Percentiles rank a stretch among this genome's conserved stretches.
phyloP scores from a whole-genome alignment of 352 stramenopile genomes.

The Pythium aphanidermatum region DNA sequence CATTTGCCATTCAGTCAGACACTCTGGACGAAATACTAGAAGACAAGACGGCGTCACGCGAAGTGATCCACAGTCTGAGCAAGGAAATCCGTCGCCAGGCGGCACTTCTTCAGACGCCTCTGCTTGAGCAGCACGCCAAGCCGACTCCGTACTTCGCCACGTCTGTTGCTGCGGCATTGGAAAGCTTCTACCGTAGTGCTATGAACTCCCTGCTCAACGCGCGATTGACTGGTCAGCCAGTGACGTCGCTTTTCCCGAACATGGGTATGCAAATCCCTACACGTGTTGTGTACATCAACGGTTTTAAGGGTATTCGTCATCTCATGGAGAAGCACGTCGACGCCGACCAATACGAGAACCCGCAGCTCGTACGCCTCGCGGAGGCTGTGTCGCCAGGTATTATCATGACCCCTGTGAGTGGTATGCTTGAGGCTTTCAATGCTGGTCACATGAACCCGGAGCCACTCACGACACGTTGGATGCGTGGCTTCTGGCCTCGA shows the following conservation, averaged over 20 bases:
- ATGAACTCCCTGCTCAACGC: constrained; percentile 92
- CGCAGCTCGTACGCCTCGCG: constrained; percentile 62
- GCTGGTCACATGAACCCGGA: constrained; percentile 92
- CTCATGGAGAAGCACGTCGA: constrained; percentile 83
- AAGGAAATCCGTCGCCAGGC: constrained; percentile 87
- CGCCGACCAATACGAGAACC: constrained; percentile 77
- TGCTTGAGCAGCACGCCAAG: constrained; percentile 89
- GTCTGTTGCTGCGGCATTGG: constrained; percentile 87
- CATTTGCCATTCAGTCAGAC: constrained; percentile 63
- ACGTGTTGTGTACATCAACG: constrained; percentile 91
- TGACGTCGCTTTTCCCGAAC: constrained; percentile 87
- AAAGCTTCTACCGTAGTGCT: constrained; percentile 90
- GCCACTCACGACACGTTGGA: constrained; percentile 83
- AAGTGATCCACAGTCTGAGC: constrained; percentile 83
- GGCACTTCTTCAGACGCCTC: constrained; percentile 78
- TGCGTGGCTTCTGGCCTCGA: constrained; percentile 82
- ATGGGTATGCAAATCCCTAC: constrained; percentile 93
- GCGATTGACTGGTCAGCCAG: constrained; percentile 69
- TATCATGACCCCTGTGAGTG: constrained; percentile 91
- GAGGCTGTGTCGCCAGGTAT: constrained; percentile 86
- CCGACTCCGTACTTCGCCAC: constrained; percentile 88
- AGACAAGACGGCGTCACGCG: constrained; percentile 63
- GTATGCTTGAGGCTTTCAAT: constrained; percentile 91
- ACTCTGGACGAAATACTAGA: constrained; percentile 70
- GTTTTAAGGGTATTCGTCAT: constrained; percentile 89